Evolutionary conservation across 768 basidiomycete genomes (phyloP), one percentile per base, ranked within the genome.

Genomic region (Psilocybe azurescens): DNA sequence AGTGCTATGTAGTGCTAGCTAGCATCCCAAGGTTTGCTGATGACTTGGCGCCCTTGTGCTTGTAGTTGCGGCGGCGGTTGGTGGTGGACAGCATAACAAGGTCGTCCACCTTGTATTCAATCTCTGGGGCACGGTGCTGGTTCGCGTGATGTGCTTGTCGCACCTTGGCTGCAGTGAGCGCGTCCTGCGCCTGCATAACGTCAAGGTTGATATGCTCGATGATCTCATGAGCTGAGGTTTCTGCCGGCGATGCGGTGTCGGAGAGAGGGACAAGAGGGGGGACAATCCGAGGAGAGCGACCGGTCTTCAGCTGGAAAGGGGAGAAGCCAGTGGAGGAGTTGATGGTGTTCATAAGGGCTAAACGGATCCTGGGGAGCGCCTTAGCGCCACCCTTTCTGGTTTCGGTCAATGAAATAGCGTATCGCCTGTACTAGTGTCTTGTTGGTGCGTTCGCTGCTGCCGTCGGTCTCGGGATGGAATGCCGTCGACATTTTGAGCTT

Each of bases 381-480:
- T 29, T 16, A n/a, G 0, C 68, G 64, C 80, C 78, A 81, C 0
- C 72, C 75, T 3, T 58, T 65, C 62, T 81, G 77, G 29, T 77
- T 71, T 0, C 60, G 20, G 5, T 72, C 69, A 0, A 78, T 73
- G 47, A 69, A 63, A 47, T 65, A 75, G 0, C 70, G 59, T 0
- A 79, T 47, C 0, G 53, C 20, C 53, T 80, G 77, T 32, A 62
- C 69, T 0, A 79, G 51, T 0, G 75, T 79, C 29, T 76, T 75
- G 64, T 80, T 79, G 0, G 70, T 73, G 0, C 69, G 56, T 61
- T 82, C 74, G 24, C 72, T 76, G 1, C 67, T 36, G 0, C 79
- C 78, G 59, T 81, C 75, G 0, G 77, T 80, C 52, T 82, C 68
- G 0, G 77, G 79, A 33, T 82, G 79, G 44, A 71, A 79, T 0